These are phyloP conservation scores for Solanum hybrid DNA, from an alignment of 305 asterid species.

Conservation along the genomic window DNA sequence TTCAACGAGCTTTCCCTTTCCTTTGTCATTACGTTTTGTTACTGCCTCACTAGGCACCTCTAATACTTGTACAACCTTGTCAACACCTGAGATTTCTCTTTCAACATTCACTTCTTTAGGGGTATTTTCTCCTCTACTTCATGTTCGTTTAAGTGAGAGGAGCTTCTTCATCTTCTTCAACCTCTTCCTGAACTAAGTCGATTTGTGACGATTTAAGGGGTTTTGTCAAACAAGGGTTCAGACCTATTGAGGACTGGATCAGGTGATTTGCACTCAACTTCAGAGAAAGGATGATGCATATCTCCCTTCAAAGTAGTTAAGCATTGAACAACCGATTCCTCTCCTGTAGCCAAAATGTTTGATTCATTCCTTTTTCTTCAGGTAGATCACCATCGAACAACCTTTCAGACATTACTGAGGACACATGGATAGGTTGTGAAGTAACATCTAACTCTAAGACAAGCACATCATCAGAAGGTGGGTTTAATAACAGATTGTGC, in stretches of 20 bases:
- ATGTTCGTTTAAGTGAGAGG: neutral
- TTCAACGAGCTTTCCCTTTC: neutral
- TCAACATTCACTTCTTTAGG: neutral
- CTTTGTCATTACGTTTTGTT: neutral
- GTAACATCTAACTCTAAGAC: neutral
- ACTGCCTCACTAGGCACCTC: neutral
- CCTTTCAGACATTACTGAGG: neutral
- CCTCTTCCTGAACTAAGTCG: neutral
- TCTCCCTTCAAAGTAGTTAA: neutral
- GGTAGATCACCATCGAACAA: neutral
- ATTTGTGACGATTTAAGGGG: neutral
- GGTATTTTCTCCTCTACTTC: neutral
- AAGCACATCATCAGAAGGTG: neutral
- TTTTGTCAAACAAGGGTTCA: neutral
- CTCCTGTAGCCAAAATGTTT: neutral
- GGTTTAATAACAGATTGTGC: neutral
- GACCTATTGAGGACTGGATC: neutral
- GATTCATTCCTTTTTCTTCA: neutral
- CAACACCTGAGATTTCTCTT: neutral
- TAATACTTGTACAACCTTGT: neutral
- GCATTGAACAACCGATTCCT: neutral
- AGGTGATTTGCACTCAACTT: neutral
- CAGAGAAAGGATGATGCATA: neutral
- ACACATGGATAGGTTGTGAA: neutral
- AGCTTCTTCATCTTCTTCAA: neutral